Conservation (phyloP, 2,329 filamentous ascomycete genomes). For the Lachnellula hyalina region DNA sequence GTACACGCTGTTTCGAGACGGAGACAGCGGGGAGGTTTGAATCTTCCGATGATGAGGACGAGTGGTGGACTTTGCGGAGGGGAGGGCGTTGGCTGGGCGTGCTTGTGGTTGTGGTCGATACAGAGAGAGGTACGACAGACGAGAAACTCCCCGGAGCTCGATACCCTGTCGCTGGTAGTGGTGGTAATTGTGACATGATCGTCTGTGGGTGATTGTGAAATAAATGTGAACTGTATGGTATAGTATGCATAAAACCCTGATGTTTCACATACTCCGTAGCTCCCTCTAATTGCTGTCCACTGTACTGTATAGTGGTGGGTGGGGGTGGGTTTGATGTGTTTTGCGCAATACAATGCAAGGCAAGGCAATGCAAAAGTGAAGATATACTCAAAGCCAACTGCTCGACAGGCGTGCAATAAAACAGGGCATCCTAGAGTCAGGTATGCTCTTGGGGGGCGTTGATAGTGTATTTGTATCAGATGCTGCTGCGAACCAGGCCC, state of each 20-base stretch:
- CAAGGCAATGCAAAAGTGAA: too few species aligned
- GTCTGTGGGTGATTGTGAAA: constrained; percentile 1
- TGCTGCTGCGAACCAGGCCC: background rate
- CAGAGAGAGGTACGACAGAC: constrained; percentile 30
- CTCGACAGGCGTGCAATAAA: background rate
- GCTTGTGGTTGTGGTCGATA: constrained; percentile 14
- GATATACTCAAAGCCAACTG: background rate
- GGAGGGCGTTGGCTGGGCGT: constrained; percentile 32
- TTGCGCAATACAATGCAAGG: too few species aligned
- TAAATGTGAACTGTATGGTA: too few species aligned
- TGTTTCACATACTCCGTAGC: too few species aligned
- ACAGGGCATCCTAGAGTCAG: background rate
- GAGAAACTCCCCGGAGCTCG: constrained; percentile 31
- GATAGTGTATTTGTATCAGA: background rate
- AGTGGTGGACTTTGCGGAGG: constrained; percentile 38
- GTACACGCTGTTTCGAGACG: constrained; percentile 42
- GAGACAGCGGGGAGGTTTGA: constrained; percentile 39
- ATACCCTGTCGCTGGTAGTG: constrained; percentile 13
- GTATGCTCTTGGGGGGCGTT: background rate
- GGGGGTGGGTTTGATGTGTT: too few species aligned
- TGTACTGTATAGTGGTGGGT: too few species aligned
- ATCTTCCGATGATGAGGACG: constrained; percentile 42
- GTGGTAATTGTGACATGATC: constrained; percentile 18
- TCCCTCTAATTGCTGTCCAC: too few species aligned
- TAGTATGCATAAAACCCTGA: too few species aligned